Evolutionary conservation across 2,329 filamentous ascomycete species (phyloP).

Genomic region (Phaeosphaeria sp.): DNA sequence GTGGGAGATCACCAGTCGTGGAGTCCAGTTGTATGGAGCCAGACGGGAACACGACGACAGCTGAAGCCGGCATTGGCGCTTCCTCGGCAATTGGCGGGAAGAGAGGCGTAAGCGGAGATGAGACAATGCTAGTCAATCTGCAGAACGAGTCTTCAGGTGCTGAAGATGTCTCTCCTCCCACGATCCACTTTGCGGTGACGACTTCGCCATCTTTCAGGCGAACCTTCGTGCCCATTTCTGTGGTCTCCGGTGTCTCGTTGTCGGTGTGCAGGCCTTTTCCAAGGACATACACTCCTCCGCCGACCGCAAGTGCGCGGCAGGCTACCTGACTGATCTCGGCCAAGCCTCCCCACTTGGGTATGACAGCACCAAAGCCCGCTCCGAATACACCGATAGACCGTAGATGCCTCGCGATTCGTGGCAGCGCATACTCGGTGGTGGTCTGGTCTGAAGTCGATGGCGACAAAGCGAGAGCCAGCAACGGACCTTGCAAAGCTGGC

Average conservation of each 20-base stretch:
- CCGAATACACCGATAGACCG: slow-evolving; percentile 88
- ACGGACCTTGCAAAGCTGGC: slow-evolving; percentile 67
- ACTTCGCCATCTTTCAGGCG: slow-evolving; percentile 64
- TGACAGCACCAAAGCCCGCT: slow-evolving; percentile 84
- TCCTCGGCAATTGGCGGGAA: slow-evolving; percentile 78
- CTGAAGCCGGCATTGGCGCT: slow-evolving; percentile 75
- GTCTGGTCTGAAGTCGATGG: slow-evolving; percentile 63
- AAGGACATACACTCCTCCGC: slow-evolving; percentile 88
- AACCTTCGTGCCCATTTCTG: slow-evolving; percentile 48
- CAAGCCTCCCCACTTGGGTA: slow-evolving; percentile 91
- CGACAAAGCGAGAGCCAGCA: slow-evolving; percentile 77
- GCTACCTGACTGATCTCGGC: slow-evolving; percentile 91
- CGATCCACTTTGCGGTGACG: slow-evolving; percentile 63
- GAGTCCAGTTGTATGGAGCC: slow-evolving; percentile 56
- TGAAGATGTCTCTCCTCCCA: slow-evolving; percentile 50
- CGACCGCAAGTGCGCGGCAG: slow-evolving; percentile 89
- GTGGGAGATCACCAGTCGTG: slow-evolving; percentile 43
- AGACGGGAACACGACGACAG: slow-evolving; percentile 71
- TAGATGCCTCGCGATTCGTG: slow-evolving; percentile 78
- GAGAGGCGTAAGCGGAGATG: slow-evolving; percentile 67
- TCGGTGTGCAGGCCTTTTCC: slow-evolving; percentile 66
- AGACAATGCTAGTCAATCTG: slow-evolving; percentile 72
- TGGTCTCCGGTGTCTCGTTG: slow-evolving; percentile 5
- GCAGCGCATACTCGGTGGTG: slow-evolving; percentile 72
- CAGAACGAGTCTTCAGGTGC: slow-evolving; percentile 49